Conservation (phyloP, 345 rosid genomes). For the Barbarea vulgaris region DNA sequence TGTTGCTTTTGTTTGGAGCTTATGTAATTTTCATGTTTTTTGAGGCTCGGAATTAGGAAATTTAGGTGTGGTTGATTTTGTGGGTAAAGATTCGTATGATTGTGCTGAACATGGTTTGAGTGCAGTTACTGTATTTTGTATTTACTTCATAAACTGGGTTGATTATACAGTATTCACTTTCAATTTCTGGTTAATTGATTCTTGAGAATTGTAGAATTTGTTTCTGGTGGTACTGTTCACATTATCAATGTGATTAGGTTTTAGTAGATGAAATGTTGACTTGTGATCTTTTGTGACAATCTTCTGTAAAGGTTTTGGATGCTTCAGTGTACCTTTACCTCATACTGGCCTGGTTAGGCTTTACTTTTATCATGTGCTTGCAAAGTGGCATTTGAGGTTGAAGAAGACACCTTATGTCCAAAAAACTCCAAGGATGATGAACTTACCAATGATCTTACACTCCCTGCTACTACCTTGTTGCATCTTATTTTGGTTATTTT, state of each 20-base stretch:
- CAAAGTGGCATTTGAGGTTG: neutral
- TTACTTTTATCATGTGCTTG: neutral
- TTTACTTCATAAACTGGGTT: neutral
- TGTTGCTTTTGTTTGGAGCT: neutral
- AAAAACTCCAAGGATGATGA: neutral
- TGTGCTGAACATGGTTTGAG: neutral
- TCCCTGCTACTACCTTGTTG: neutral
- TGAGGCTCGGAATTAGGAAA: neutral
- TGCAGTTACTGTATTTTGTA: neutral
- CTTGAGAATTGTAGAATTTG: slow-evolving; percentile 2
- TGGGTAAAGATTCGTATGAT: neutral
- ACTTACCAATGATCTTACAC: slow-evolving; percentile 3
- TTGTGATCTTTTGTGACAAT: slow-evolving; percentile 1
- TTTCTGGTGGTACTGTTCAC: neutral
- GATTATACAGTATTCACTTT: neutral
- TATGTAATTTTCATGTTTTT: neutral
- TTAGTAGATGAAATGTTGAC: neutral
- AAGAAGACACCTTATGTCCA: neutral
- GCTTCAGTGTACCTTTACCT: neutral
- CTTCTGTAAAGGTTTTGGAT: neutral
- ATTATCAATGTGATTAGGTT: slow-evolving; percentile 1
- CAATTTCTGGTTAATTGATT: neutral
- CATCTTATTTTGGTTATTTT: neutral
- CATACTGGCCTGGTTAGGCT: neutral
- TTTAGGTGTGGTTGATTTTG: neutral